A percentile compares a stretch with the other conserved stretches of the same genome.
phyloP scores from a whole-genome alignment of 2,329 filamentous ascomycete genomes.

The Colletotrichum shisoi region DNA sequence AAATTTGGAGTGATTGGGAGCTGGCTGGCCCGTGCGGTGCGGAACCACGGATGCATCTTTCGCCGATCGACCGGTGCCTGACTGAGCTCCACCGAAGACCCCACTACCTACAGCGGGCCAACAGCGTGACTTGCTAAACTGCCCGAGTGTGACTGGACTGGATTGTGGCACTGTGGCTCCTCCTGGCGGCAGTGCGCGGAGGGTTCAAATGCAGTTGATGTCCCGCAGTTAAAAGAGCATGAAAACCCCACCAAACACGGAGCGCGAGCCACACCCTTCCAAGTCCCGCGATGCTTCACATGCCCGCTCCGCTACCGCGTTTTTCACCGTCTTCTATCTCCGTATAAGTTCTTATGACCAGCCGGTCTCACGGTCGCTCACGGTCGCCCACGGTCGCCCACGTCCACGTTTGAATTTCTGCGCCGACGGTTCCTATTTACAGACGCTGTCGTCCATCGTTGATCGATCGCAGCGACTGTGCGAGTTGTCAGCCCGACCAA shows the following conservation, averaged over 20 bases:
- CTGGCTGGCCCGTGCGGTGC: conserved; percentile 25
- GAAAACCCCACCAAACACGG: conserved; percentile 33
- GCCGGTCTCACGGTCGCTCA: background rate
- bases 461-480: background rate
- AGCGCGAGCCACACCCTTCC: conserved; percentile 19
- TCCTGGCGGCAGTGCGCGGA: conserved; percentile 4
- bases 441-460: background rate
- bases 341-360: conserved; percentile 20
- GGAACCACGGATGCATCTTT: conserved; percentile 33
- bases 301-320: conserved; percentile 16
- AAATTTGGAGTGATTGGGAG: conserved; percentile 37
- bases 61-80: conserved; percentile 18
- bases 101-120: background rate
- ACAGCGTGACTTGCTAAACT: background rate
- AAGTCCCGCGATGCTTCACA: conserved; percentile 29
- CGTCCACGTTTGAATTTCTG: background rate
- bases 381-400: background rate
- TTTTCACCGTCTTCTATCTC: conserved; percentile 13
- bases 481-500: conserved; percentile 1
- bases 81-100: background rate
- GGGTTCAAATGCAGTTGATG: conserved; percentile 36
- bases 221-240: conserved; percentile 33
- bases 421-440: background rate
- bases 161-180: conserved; percentile 19
- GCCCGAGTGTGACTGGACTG: conserved; percentile 1